phyloP scores from a whole-genome alignment of 1,284 basidiomycete species.

The Fomitopsis pinicola region DNA sequence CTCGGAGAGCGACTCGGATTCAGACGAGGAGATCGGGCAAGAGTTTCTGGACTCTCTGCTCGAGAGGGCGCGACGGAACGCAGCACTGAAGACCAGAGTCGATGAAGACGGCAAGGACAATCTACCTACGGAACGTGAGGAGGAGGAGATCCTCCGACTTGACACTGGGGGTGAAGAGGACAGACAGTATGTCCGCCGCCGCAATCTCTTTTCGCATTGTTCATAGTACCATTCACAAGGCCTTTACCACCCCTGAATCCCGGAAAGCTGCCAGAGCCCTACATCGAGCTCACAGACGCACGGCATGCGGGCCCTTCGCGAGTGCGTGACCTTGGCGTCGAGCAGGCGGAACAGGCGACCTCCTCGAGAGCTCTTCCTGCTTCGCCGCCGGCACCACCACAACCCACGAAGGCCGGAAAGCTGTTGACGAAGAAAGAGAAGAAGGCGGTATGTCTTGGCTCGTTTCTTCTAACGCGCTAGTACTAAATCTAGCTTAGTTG shows the following conservation, averaged over 20 bases:
- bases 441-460: constrained; percentile 53
- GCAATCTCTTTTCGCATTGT: constrained; percentile 1
- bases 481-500: constrained; percentile 38
- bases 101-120: not conserved
- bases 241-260: constrained; percentile 65
- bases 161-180: constrained; percentile 10
- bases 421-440: constrained; percentile 62
- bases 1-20: constrained; percentile 31
- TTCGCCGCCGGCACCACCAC: constrained; percentile 53
- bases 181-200: too few species aligned
- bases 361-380: constrained; percentile 43
- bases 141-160: constrained; percentile 30
- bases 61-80: constrained; percentile 53
- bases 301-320: constrained; percentile 40
- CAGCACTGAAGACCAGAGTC: constrained; percentile 19
- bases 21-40: constrained; percentile 43
- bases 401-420: constrained; percentile 54
- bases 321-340: constrained; percentile 59
- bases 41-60: constrained; percentile 65
- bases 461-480: not conserved
- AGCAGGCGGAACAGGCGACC: constrained; percentile 43
- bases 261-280: constrained; percentile 53
- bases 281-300: constrained; percentile 49
- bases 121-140: constrained; percentile 17
- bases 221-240: constrained; percentile 30